Conservation (phyloP, 345 rosid genomes). For the Sonneratia caseolaris region DNA sequence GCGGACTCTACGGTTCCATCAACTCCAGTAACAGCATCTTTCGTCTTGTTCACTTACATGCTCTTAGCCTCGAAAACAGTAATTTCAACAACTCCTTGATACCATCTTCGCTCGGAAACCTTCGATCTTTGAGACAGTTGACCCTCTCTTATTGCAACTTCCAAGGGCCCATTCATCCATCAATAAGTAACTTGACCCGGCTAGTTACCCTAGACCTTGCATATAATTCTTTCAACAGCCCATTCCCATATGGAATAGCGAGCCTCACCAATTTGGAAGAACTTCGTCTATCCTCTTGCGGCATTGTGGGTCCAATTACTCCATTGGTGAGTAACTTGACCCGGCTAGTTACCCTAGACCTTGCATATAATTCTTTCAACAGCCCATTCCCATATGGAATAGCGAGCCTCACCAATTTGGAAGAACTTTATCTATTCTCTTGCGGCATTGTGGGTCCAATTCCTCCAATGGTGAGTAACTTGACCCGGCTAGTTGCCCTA, state of each 20-base stretch:
- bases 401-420: not conserved
- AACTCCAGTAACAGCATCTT: too few species aligned
- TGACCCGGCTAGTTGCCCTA: not conserved
- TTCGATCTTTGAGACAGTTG: not conserved
- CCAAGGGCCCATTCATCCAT: not conserved
- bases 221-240: not conserved
- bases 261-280: too few species aligned
- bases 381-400: constrained; percentile 11
- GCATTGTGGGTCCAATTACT: not conserved
- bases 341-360: constrained; percentile 1
- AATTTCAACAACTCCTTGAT: too few species aligned
- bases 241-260: too few species aligned
- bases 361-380: not conserved
- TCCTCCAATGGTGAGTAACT: not conserved
- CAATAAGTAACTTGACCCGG: not conserved
- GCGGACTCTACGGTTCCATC: not conserved
- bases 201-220: not conserved
- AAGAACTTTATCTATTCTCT: not conserved
- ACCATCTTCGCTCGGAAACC: not conserved
- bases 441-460: not conserved
- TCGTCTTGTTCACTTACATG: too few species aligned
- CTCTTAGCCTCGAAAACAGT: too few species aligned
- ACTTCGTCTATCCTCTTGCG: too few species aligned
- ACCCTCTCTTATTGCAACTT: not conserved
- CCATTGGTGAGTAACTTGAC: constrained; percentile 1